phyloP scores from a whole-genome alignment of 2,329 filamentous ascomycete genomes.

The Lasiodiplodia gonubiensis region DNA sequence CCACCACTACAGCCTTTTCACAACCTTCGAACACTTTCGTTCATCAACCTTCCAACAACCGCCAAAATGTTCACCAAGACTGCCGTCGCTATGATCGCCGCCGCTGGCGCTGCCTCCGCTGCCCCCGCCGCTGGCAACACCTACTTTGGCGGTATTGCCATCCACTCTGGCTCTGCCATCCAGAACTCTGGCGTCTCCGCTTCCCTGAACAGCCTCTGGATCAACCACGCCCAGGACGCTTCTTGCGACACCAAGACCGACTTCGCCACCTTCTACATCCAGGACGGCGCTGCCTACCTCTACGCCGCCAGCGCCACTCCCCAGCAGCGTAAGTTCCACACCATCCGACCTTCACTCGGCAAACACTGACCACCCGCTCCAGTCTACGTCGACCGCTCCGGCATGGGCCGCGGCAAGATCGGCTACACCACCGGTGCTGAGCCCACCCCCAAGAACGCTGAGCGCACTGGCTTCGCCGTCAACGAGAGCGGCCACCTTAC shows the following conservation, averaged over 20 bases:
- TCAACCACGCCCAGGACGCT: conserved; percentile 55
- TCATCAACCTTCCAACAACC: conserved; percentile 27
- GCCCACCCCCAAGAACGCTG: conserved; percentile 48
- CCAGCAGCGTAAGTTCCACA: conserved; percentile 58
- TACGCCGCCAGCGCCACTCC: conserved; percentile 51
- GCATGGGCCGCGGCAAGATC: conserved; percentile 57
- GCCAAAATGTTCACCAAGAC: conserved; percentile 41
- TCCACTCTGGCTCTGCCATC: conserved; percentile 57
- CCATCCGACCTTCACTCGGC: not conserved
- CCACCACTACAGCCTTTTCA: not conserved
- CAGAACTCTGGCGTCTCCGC: conserved; percentile 58
- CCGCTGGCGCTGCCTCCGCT: conserved; percentile 44
- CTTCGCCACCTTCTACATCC: conserved; percentile 59
- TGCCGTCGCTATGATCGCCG: conserved; percentile 29
- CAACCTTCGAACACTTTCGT: conserved; percentile 24
- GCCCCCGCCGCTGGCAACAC: conserved; percentile 39
- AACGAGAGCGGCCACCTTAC: conserved; percentile 52
- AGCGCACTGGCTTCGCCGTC: conserved; percentile 57
- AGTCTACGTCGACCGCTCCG: conserved; percentile 34
- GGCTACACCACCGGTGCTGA: conserved; percentile 58
- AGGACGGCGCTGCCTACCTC: conserved; percentile 55
- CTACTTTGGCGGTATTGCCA: conserved; percentile 57
- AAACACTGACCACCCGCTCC: not conserved
- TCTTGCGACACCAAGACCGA: conserved; percentile 51
- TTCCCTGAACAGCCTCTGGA: conserved; percentile 50